These are phyloP conservation scores for Kwoniella sp. DNA, from an alignment of 768 basidiomycete species.

Conservation along the genomic window DNA sequence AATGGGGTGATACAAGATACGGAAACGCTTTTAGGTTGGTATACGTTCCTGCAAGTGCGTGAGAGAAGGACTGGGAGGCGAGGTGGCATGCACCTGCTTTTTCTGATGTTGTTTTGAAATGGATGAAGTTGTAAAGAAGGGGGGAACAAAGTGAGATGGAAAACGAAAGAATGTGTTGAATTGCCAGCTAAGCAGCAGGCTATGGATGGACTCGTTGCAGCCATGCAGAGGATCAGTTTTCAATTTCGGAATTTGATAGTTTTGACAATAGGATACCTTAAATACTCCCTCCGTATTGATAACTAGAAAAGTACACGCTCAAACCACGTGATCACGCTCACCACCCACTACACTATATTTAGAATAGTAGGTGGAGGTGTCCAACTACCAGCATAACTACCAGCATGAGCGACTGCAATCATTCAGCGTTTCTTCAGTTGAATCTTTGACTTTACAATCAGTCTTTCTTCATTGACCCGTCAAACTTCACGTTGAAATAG, in stretches of 20 bases:
- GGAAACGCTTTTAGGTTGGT: neutral
- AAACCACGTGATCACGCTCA: no score
- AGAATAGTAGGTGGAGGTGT: no score
- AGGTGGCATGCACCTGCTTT: constrained; percentile 29
- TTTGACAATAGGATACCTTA: neutral
- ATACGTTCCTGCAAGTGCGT: neutral
- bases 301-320: no score
- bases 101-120: constrained; percentile 1
- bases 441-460: no score
- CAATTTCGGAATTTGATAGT: constrained; percentile 4
- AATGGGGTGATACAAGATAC: constrained; percentile 1
- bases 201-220: neutral
- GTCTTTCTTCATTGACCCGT: no score
- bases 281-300: neutral
- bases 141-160: neutral
- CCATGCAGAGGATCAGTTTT: neutral
- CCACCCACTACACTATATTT: no score
- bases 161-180: constrained; percentile 13
- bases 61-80: constrained; percentile 4
- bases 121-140: neutral
- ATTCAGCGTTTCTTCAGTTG: no score
- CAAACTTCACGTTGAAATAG: no score
- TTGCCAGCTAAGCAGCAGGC: no score
- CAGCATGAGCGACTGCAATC: no score
- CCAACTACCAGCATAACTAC: no score